Evolutionary conservation across 805 yeast species (phyloP).

Genomic region (Ogataea wickerhamii): DNA sequence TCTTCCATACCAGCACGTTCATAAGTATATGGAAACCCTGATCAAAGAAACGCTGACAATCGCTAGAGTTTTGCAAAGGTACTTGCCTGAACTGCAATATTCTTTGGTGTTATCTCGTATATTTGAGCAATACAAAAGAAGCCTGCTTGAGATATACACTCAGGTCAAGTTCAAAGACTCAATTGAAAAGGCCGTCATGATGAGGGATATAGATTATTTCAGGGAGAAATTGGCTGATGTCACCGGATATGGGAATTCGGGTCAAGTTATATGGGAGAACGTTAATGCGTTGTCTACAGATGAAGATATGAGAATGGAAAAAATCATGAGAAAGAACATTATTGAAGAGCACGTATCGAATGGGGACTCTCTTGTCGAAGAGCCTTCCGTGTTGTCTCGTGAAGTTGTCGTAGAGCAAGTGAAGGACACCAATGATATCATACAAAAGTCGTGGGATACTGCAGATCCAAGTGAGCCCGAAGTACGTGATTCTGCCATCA

Average conservation of each 20-base stretch:
- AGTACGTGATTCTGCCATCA: too few species aligned
- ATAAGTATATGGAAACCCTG: conserved; percentile 60
- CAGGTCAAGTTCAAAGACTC: conserved; percentile 47
- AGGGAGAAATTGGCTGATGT: conserved; percentile 55
- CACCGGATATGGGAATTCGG: conserved; percentile 59
- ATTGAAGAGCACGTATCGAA: conserved; percentile 6
- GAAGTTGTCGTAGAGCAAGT: too few species aligned
- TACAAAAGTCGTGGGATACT: too few species aligned
- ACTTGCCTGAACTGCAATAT: conserved; percentile 50
- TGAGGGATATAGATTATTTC: conserved; percentile 62
- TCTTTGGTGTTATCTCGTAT: conserved; percentile 44
- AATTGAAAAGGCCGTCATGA: conserved; percentile 49
- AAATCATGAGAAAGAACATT: conserved; percentile 38
- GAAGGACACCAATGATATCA: too few species aligned
- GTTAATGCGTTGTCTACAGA: conserved; percentile 49
- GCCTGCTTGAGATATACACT: conserved; percentile 50
- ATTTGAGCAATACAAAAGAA: conserved; percentile 55
- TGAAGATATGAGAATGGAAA: conserved; percentile 48
- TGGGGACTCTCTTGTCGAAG: too few species aligned
- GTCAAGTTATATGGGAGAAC: conserved; percentile 59
- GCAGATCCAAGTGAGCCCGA: too few species aligned
- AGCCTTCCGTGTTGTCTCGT: too few species aligned
- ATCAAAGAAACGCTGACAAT: conserved; percentile 67
- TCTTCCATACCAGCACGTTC: conserved; percentile 43
- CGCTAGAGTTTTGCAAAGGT: conserved; percentile 53